phyloP scores from a whole-genome alignment of 345 rosid species.

The Hibiscus trionum region DNA sequence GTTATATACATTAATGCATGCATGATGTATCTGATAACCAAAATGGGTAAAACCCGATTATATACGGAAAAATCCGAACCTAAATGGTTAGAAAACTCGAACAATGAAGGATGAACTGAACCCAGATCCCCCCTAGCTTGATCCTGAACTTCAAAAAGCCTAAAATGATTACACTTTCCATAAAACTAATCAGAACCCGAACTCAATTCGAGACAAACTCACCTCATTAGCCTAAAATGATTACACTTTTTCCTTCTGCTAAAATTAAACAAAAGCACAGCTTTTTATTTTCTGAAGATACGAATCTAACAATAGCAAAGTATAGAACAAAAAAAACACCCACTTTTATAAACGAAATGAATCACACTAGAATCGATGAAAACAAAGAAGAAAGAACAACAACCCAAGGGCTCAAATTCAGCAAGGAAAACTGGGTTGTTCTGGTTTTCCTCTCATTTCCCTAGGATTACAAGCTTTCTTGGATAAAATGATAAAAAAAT shows the following conservation, averaged over 20 bases:
- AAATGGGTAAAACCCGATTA: no score
- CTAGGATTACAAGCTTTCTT: background rate
- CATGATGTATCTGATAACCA: background rate
- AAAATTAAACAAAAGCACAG: background rate
- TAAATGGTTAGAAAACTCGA: background rate
- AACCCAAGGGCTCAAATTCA: constrained; percentile 21
- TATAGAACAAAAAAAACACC: background rate
- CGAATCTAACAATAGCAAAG: constrained; percentile 1
- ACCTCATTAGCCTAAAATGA: background rate
- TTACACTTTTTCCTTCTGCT: no score
- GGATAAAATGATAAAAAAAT: background rate
- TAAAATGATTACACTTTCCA: background rate
- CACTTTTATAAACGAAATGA: background rate
- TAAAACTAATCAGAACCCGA: background rate
- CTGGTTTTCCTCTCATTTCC: background rate
- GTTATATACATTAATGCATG: background rate
- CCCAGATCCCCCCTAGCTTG: background rate
- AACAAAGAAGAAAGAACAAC: constrained; percentile 6
- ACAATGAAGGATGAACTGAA: background rate
- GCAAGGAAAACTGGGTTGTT: constrained; percentile 15
- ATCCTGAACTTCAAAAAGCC: background rate
- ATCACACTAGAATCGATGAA: background rate
- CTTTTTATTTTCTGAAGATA: constrained; percentile 7
- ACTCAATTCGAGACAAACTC: background rate
- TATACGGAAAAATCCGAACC: background rate